These are phyloP conservation scores for Gastrolobium villosum DNA, from an alignment of 306 rosid species.

Conservation along the genomic window DNA sequence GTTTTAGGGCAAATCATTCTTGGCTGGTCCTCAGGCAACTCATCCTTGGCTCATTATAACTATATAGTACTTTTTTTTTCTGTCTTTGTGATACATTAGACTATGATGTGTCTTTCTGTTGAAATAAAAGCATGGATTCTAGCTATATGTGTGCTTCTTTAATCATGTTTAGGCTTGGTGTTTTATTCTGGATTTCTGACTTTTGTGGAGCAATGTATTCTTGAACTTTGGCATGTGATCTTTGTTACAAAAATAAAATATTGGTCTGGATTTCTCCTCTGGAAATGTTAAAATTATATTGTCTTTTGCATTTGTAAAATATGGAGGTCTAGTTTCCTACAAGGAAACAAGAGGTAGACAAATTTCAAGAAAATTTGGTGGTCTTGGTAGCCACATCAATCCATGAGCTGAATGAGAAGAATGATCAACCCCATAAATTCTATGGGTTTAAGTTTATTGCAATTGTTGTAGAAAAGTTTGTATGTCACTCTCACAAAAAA, in stretches of 20 bases:
- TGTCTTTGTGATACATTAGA: constrained; percentile 48
- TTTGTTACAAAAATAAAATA: constrained; percentile 4
- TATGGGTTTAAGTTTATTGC: too few relatives aligned
- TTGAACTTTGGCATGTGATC: constrained; percentile 25
- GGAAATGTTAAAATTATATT: constrained; percentile 1
- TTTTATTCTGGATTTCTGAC: constrained; percentile 41
- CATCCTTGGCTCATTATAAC: constrained; percentile 74
- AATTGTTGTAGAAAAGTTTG: too few relatives aligned
- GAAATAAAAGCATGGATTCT: constrained; percentile 43
- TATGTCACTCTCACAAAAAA: too few relatives aligned
- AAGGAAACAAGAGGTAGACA: background rate
- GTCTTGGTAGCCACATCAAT: too few relatives aligned
- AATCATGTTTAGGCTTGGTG: constrained; percentile 27
- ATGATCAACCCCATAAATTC: too few relatives aligned
- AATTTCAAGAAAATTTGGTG: too few relatives aligned
- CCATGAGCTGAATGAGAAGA: too few relatives aligned
- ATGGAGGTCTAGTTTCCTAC: background rate
- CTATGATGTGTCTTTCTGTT: constrained; percentile 34
- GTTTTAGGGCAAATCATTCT: constrained; percentile 50
- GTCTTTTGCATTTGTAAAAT: background rate
- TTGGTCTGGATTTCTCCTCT: background rate
- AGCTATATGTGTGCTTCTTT: constrained; percentile 35
- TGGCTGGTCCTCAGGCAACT: constrained; percentile 54
- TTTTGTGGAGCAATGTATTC: constrained; percentile 42
- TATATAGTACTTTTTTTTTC: constrained; percentile 21